phyloP scores from a whole-genome alignment of 305 asterid species.

The Ilex paraguariensis region DNA sequence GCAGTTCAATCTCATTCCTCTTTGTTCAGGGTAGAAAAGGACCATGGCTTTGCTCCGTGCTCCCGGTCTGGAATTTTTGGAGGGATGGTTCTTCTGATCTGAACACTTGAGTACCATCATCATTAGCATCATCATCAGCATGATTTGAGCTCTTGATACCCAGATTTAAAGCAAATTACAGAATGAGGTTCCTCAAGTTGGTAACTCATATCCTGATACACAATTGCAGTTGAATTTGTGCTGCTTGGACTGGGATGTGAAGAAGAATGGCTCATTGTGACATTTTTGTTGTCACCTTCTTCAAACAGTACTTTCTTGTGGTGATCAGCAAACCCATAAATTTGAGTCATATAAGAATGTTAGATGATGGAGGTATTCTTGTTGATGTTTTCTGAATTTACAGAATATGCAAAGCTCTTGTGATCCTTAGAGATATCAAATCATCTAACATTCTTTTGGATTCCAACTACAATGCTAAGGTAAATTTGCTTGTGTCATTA shows the following conservation, averaged over 20 bases:
- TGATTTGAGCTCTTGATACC: slow-evolving; percentile 49
- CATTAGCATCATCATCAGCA: slow-evolving; percentile 7
- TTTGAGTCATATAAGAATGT: too few species aligned
- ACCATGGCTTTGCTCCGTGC: too few species aligned
- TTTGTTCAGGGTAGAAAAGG: too few species aligned
- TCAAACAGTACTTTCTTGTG: slow-evolving; percentile 1
- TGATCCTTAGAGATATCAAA: too few species aligned
- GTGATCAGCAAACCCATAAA: slow-evolving; percentile 22
- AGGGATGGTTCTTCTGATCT: slow-evolving; percentile 27
- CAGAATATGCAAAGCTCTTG: too few species aligned
- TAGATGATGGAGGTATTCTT: too few species aligned
- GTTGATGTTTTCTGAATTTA: too few species aligned
- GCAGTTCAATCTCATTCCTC: too few species aligned
- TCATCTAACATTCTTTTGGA: too few species aligned
- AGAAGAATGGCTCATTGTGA: slow-evolving; percentile 45
- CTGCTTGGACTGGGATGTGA: slow-evolving; percentile 79
- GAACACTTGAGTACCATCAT: slow-evolving; percentile 20
- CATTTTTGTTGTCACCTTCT: slow-evolving; percentile 26
- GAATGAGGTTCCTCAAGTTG: slow-evolving; percentile 51
- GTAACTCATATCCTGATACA: slow-evolving; percentile 18
- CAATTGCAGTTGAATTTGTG: slow-evolving; percentile 57
- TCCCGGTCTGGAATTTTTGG: background rate
- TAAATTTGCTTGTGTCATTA: too few species aligned
- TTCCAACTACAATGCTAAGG: too few species aligned
- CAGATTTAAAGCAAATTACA: slow-evolving; percentile 47